Evolutionary conservation across 306 rosid species (phyloP), one percentile per base, ranked within the genome.

Genomic region (Gleditsia sinensis): DNA sequence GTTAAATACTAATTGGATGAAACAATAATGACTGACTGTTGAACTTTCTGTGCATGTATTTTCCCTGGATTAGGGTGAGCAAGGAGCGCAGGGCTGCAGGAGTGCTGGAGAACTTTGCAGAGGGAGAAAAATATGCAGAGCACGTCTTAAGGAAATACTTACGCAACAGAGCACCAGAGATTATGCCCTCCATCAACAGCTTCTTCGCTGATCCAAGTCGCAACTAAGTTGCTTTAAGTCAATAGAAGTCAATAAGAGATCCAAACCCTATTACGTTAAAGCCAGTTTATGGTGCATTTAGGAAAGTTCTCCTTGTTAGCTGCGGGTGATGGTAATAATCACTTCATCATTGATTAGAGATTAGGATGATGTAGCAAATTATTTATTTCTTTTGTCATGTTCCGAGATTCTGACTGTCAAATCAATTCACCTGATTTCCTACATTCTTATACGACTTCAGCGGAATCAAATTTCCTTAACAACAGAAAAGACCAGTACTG

Each of bases 101-200:
- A 76, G 86, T 93, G 69, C 66, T 91, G 88, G 98, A 91, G 1
- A 93, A 93, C 83, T 84, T 80, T 17, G 79, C 79, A 2, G 98
- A 91, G 84, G 98, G 94, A 75, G 89, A 93, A 80, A 88, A 82
- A 82, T 93, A 91, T 17, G 1, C 88, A 0, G 97, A 93, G 80
- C 92, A 93, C 81, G 72, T 66, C 32, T 16, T 91, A 62, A 85
- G 98, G 83, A 93, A 82, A 76, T 88, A 45, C 63, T 88, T 82
- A 7, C 93, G 98, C 76, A 90, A 87, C 90, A 80, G 61, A 81
- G 10, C 86, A 2, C 90, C 97, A 0, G 89, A 93, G 75, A 89
- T 89, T 50, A 93, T 91, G 97, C 97, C 98, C 20, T 46, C 78
- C 56, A 43, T 91, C 87, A 91, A 91, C 85, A 46, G 57, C 27